Evolutionary conservation across 768 basidiomycete genomes (phyloP).

Genomic region (Tulasnella sp.): DNA sequence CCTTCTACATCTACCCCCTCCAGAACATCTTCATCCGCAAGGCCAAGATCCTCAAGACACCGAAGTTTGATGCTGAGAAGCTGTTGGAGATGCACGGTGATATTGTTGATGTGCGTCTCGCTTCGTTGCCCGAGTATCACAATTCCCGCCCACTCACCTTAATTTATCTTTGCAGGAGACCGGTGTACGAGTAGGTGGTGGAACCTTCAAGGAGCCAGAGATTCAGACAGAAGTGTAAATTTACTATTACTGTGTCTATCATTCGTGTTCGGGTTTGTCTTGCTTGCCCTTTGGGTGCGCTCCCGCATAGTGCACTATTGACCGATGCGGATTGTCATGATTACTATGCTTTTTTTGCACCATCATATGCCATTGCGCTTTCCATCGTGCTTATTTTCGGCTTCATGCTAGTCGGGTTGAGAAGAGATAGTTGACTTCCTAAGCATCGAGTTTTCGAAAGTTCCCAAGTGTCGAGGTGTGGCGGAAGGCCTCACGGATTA

Average conservation of each 20-base stretch:
- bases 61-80: slow-evolving; percentile 94
- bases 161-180: slow-evolving; percentile 64
- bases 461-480: too few relatives aligned
- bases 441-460: not conserved
- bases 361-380: not conserved
- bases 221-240: slow-evolving; percentile 83
- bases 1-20: slow-evolving; percentile 93
- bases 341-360: not conserved
- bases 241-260: slow-evolving; percentile 8
- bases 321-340: not conserved
- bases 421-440: not conserved
- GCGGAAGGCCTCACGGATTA: too few relatives aligned
- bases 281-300: not conserved
- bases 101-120: slow-evolving; percentile 74
- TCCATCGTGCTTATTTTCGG: not conserved
- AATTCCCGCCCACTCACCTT: not conserved
- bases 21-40: slow-evolving; percentile 99
- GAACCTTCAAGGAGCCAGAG: slow-evolving; percentile 96
- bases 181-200: slow-evolving; percentile 84
- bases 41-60: slow-evolving; percentile 97
- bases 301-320: not conserved
- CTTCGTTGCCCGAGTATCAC: slow-evolving; percentile 31
- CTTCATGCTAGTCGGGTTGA: not conserved
- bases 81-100: slow-evolving; percentile 96
- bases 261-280: slow-evolving; percentile 3